Evolutionary conservation across 352 stramenopile species (phyloP), one percentile per base, ranked within the genome.

Genomic region (Pythium insidiosum): DNA sequence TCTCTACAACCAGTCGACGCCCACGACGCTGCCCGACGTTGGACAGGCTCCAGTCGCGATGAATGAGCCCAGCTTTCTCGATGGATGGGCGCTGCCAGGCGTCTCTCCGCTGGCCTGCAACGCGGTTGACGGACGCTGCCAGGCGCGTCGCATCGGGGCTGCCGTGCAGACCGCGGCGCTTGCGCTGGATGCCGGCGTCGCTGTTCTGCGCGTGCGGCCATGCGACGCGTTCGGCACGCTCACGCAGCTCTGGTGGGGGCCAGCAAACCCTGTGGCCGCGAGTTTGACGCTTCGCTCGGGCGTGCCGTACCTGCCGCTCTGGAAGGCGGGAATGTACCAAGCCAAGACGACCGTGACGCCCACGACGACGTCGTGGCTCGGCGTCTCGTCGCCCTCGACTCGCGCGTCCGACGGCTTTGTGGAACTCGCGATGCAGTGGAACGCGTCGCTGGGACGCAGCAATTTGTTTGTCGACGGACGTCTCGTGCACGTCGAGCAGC

Each of bases 341-440:
- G 61, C 61, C 11, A 79, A 77, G 39, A 73, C 70, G 1, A 64
- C 58, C 0, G 41, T 61, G 0, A 6, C 54, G 31, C 15, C 30
- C 12, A 33, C 28, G 9, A 33, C 28, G 28, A 33, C 9, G 9
- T 13, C 9, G 9, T 13, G 28, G 9, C 9, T 33, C 28, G 28
- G 28, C 28, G 15, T 9, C 28, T 13, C 9, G 9, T 13, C 9
- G 9, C 9, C 15, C 28, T 9, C 15, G 9, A 15, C 9, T 15
- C 28, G 15, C 9, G 23, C 20, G 5, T 21, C 26, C 0, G 43
- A 34, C 12, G 30, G 28, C 4, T 79, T 74, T 36, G 51, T 73
- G 4, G 69, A 85, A 20, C 36, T 85, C 6, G 60, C 51, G 13
- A 72, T 88, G 66, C 75, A 88, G 41, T 85, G 72, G 72, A 67